These are phyloP conservation scores for Ocimum tenuiflorum DNA, from an alignment of 257 asterid species.

Conservation along the genomic window DNA sequence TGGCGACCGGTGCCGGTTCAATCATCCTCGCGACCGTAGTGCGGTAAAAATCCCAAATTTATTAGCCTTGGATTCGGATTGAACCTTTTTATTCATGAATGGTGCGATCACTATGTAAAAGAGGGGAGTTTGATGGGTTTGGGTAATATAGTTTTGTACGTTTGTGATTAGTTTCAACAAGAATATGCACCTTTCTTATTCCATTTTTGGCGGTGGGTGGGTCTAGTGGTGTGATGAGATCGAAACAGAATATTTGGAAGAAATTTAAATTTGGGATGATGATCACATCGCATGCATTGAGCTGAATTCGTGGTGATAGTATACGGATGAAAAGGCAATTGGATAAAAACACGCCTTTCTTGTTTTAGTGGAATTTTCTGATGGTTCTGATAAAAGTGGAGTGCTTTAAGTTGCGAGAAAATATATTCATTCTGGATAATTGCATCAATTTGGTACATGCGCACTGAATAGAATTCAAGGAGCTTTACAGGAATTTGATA, in stretches of 20 bases:
- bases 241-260: slow-evolving; percentile 13
- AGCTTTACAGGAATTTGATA: neutral
- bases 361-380: slow-evolving; percentile 1
- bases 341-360: slow-evolving; percentile 9
- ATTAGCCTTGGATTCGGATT: slow-evolving; percentile 11
- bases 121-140: slow-evolving; percentile 3
- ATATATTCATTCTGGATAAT: slow-evolving; percentile 7
- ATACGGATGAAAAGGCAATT: neutral
- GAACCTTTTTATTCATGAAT: slow-evolving; percentile 11
- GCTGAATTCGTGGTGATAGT: slow-evolving; percentile 16
- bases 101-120: slow-evolving; percentile 19
- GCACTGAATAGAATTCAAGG: slow-evolving; percentile 2
- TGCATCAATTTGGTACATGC: slow-evolving; percentile 9
- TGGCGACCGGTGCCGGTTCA: slow-evolving; percentile 87
- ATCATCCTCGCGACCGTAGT: slow-evolving; percentile 78
- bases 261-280: slow-evolving; percentile 6
- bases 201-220: neutral
- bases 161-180: slow-evolving; percentile 13
- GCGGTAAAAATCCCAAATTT: slow-evolving; percentile 30
- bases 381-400: slow-evolving; percentile 6
- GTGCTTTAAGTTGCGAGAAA: slow-evolving; percentile 3
- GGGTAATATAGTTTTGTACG: slow-evolving; percentile 3
- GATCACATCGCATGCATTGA: slow-evolving; percentile 20
- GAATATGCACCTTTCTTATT: neutral
- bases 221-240: neutral